Base-by-base conservation (phyloP, 306 rosid genomes). In the Pachyrhizus erosus region DNA sequence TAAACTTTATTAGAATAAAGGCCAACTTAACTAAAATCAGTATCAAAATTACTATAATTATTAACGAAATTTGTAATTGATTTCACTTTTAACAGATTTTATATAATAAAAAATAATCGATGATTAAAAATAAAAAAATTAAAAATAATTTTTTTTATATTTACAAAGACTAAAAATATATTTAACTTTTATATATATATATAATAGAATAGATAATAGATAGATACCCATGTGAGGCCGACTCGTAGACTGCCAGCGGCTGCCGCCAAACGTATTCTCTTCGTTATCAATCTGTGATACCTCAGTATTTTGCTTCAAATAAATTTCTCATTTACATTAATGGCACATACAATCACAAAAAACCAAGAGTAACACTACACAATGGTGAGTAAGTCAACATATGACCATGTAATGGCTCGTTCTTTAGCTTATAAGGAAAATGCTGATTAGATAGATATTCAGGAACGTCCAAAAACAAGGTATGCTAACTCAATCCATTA, bases 401-500 rank as follows among this genome's bases (percentile, higher is more conserved):
- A 60, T 29, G 72, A 60, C 80, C 64, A 70, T 46, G 64, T 68
- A 48, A 58, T 69, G 70, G 79, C 84, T 66, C 76, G 80, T 66
- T 70, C 52, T 67, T 70, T 73, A 80, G 86, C 83, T 81, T n/a
- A 3, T 11, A 51, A 23, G 17, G 85, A 79, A 69, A 86, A 79
- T 68, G 84, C 73, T 52, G 67, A 82, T 54, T 51, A n/a, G n/a
- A n/a, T n/a, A n/a, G 81, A 81, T 70, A 61, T 75, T 27, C 72
- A 62, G 49, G 20, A 80, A 83, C 71, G 61, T 80, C 61, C 42
- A 72, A 70, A 64, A 62, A 39, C 70, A 57, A 67, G 18, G 42
- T 82, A 60, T 39, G 64, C 61, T 81, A 76, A 64, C 82, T 87
- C 81, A 89, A 73, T 91, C 83, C 86, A 91, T 85, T 83, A 93